These are phyloP conservation scores for Lepidium sativum DNA, from an alignment of 345 rosid species.

Conservation along the genomic window DNA sequence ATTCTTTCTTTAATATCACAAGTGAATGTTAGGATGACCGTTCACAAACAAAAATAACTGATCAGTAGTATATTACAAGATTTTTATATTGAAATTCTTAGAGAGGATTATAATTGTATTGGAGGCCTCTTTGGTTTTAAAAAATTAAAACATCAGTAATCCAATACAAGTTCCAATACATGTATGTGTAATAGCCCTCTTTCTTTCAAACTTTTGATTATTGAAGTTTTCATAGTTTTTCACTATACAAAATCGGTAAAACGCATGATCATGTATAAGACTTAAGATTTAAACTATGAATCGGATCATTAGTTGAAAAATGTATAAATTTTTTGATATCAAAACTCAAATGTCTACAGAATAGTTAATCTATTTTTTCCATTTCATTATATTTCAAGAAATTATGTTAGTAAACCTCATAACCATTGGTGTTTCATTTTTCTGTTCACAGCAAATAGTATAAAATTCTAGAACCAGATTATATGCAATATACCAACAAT, in stretches of 20 bases:
- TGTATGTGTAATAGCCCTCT: neutral
- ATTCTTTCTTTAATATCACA: neutral
- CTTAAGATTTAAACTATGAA: too few species aligned
- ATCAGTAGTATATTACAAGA: too few species aligned
- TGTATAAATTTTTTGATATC: too few species aligned
- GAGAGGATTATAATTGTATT: neutral
- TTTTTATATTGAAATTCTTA: too few species aligned
- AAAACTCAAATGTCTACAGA: too few species aligned
- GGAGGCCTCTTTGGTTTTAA: neutral
- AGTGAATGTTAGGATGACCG: neutral
- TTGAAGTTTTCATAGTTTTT: neutral
- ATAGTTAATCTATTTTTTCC: neutral
- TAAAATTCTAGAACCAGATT: neutral
- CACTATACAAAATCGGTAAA: too few species aligned
- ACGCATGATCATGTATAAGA: too few species aligned
- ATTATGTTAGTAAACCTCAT: neutral
- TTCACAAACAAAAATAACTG: neutral
- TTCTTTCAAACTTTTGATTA: neutral
- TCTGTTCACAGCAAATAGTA: too few species aligned
- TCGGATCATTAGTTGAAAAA: too few species aligned
- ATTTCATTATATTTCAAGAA: neutral
- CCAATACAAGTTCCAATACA: conserved; percentile 16
- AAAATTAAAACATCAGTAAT: neutral
- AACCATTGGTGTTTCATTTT: neutral
- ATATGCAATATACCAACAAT: neutral